These are phyloP conservation scores for Saccharum officinarum DNA, from an alignment of 176 grass and related monocot genomes.

Conservation along the genomic window DNA sequence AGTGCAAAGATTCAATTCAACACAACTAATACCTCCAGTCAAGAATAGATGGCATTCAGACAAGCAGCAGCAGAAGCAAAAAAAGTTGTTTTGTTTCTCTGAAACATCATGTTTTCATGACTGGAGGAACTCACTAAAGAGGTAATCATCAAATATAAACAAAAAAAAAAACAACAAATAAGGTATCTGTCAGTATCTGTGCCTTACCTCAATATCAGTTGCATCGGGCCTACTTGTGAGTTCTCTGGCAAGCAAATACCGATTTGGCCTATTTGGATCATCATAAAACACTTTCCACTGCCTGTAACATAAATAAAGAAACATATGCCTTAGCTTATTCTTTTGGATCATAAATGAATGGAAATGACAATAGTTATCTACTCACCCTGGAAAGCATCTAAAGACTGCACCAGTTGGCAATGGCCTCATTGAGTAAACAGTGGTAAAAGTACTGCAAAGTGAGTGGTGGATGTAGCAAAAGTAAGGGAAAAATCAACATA, in stretches of 20 bases:
- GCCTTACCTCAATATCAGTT: constrained; percentile 80
- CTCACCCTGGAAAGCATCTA: constrained; percentile 90
- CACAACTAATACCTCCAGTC: not conserved
- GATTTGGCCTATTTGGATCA: constrained; percentile 73
- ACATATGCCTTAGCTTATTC: not conserved
- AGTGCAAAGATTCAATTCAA: constrained; percentile 3
- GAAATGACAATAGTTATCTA: not conserved
- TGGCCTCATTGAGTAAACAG: constrained; percentile 93
- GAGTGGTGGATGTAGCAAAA: constrained; percentile 10
- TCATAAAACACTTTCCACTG: constrained; percentile 95
- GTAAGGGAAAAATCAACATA: not conserved
- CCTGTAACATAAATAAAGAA: constrained; percentile 46
- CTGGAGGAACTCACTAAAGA: not conserved
- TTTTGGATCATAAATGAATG: not conserved
- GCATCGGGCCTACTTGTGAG: constrained; percentile 62
- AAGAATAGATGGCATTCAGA: not conserved
- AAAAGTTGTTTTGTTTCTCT: not conserved
- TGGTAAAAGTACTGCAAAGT: constrained; percentile 84
- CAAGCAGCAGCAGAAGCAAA: not conserved
- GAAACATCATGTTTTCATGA: not conserved
- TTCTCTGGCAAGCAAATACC: constrained; percentile 88
- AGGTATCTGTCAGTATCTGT: not conserved
- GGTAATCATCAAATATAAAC: not conserved
- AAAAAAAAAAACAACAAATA: not conserved
- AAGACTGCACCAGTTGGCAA: constrained; percentile 87